These are phyloP conservation scores for Anastatica hierochuntica DNA, from an alignment of 345 rosid species.

Conservation along the genomic window DNA sequence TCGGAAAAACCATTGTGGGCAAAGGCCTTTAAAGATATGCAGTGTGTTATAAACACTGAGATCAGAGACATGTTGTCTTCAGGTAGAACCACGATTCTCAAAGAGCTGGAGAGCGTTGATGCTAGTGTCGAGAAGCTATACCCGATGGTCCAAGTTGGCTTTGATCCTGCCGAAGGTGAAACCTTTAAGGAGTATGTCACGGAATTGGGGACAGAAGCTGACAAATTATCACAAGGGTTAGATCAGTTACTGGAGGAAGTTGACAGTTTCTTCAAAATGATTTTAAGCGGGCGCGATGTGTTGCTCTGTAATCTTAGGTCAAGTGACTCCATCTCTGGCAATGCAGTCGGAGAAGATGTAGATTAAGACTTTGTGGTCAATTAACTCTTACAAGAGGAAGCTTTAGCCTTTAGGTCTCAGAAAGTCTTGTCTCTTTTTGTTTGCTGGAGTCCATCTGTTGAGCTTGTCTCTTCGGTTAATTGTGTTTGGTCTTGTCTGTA, in stretches of 20 bases:
- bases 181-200: conserved; percentile 25
- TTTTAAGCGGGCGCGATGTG: conserved; percentile 69
- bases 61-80: conserved; percentile 36
- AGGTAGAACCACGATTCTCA: conserved; percentile 35
- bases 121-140: conserved; percentile 45
- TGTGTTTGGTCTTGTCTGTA: conserved; percentile 22
- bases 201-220: conserved; percentile 36
- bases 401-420: conserved; percentile 4
- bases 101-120: conserved; percentile 59
- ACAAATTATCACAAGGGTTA: conserved; percentile 52
- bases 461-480: conserved; percentile 13
- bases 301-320: conserved; percentile 71
- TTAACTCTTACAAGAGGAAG: neutral
- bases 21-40: conserved; percentile 45
- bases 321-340: conserved; percentile 25
- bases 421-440: conserved; percentile 6
- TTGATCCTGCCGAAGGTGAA: conserved; percentile 30
- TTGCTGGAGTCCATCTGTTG: conserved; percentile 13
- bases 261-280: conserved; percentile 71
- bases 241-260: conserved; percentile 58
- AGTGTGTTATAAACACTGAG: conserved; percentile 38
- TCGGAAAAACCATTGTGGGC: conserved; percentile 50
- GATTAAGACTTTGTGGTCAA: conserved; percentile 19
- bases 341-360: conserved; percentile 22
- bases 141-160: conserved; percentile 52